Evolutionary conservation across 2,329 filamentous ascomycete genomes (phyloP).

Genomic region (Aspergillus phoenicis): DNA sequence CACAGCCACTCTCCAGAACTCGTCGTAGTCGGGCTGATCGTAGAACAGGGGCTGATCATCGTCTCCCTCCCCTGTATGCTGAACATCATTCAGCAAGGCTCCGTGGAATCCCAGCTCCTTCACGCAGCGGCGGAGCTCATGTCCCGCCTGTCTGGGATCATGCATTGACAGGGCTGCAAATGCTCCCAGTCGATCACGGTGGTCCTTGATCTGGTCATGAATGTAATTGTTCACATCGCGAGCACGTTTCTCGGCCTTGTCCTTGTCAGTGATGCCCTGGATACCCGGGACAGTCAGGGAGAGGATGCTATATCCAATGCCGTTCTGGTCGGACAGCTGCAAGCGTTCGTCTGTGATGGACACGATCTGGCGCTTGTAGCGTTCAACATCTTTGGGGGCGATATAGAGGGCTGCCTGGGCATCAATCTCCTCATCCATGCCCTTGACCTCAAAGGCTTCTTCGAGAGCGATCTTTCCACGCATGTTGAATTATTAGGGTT

Average conservation of each 20-base stretch:
- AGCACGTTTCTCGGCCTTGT: constrained; percentile 42
- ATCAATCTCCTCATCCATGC: constrained; percentile 58
- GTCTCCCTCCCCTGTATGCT: constrained; percentile 57
- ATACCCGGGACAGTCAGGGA: constrained; percentile 49
- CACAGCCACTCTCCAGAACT: constrained; percentile 59
- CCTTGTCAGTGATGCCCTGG: constrained; percentile 44
- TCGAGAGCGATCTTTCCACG: constrained; percentile 61
- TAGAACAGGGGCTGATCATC: constrained; percentile 61
- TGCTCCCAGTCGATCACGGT: constrained; percentile 19
- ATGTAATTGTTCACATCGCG: constrained; percentile 46
- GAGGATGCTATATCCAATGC: constrained; percentile 47
- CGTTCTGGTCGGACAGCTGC: constrained; percentile 42
- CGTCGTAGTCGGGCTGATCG: constrained; percentile 57
- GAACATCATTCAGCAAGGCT: constrained; percentile 60
- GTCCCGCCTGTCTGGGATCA: constrained; percentile 33
- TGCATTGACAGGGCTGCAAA: constrained; percentile 33
- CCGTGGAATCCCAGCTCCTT: constrained; percentile 61
- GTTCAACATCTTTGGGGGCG: constrained; percentile 56
- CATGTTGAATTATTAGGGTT: constrained; percentile 40
- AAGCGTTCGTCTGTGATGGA: constrained; percentile 43
- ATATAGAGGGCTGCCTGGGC: constrained; percentile 54
- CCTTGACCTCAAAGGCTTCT: constrained; percentile 60
- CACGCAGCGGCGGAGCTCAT: constrained; percentile 47
- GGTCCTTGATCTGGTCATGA: constrained; percentile 38
- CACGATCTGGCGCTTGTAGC: constrained; percentile 58